Evolutionary conservation across 345 rosid genomes (phyloP), one percentile per base, ranked within the genome.

Genomic region (Cochlearia excelsa): DNA sequence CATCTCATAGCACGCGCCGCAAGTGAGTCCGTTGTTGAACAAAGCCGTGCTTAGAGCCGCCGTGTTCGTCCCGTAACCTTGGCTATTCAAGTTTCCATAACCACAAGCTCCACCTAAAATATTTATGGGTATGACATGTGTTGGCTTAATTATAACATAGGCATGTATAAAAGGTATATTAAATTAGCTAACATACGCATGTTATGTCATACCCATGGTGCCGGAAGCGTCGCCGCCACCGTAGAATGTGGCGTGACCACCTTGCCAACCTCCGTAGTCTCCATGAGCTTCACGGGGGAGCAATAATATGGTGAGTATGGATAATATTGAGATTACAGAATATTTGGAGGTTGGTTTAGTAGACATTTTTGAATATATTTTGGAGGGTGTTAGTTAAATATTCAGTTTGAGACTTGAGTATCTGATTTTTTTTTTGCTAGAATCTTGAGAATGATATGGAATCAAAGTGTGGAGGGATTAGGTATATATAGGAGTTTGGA

Each of bases 171-270:
- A 4, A 48, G 26, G 30, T 33, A 33, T 33, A 8, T 4, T n/a
- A 4, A 4, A 38, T 38, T 31, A 60, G 16, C 51, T 52, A 53
- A 59, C 49, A 60, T 54, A 46, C 4, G 55, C 30, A 11, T 38
- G 26, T 43, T 8, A 42, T 1, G 65, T 48, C 58, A 7, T 61
- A 84, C 95, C 90, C 90, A 86, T 86, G 41, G 95, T 86, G 76
- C 90, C 88, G 30, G 90, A 78, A 28, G 95, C 95, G 33, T 86
- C 95, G 0, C 82, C 87, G 1, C 90, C 95, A 3, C 95, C 95
- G 57, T 86, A 86, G 68, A 86, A 86, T 7, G 95, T 86, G 45
- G 90, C 95, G 49, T 84, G 90, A 2, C 78, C 88, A 16, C 81
- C 26, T 63, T 80, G 59, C 95, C 97, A 87, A 2, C 88, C 93